Evolutionary conservation across 2,329 filamentous ascomycete genomes (phyloP), one percentile per base, ranked within the genome.

Genomic region (Aspergillus glaucus): DNA sequence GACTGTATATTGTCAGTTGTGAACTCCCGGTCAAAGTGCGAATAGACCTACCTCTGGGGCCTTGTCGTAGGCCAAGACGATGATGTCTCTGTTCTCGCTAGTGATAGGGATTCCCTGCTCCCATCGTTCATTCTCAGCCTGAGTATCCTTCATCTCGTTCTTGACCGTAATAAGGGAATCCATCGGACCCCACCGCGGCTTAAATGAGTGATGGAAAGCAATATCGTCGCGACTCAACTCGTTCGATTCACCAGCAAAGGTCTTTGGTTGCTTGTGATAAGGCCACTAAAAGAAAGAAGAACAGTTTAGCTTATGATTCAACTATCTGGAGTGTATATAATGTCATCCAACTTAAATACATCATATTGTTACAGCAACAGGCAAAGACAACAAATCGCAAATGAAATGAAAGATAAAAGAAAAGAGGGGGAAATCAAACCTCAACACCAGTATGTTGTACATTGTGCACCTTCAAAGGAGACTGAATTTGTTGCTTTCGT

Each of bases 211-310:
- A 69, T 89, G 87, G 66, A 85, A 93, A 22, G 74, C 77, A 61
- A 79, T 78, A 55, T 92, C 86, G 50, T 72, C 69, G 43, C 79
- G 75, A 58, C 78, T 77, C 75, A 90, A 77, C 48, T 84, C 70
- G 49, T 70, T 75, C 56, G 79, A 75, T 60, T 86, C 79, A 54
- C 80, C 75, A 56, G 80, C 74, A 60, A 82, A 79, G 36, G 80
- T 81, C 63, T 91, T 89, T 55, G 84, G 75, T 70, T 84, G 82
- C 74, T 89, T 88, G 67, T 87, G 80, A 74, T 93, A 93, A 46
- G 89, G 89, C 82, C 86, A 94, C 89, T 95, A 82, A 62, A 70
- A 60, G 52, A 9, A 59, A 57, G 57, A 64, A 45, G 57, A 60
- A 54, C 57, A 61, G 51, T 68, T 73, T 64, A 70, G 62, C 65